Evolutionary conservation across 1,139 yeast species (phyloP).

Genomic region (Saccharomycopsis hybrid): DNA sequence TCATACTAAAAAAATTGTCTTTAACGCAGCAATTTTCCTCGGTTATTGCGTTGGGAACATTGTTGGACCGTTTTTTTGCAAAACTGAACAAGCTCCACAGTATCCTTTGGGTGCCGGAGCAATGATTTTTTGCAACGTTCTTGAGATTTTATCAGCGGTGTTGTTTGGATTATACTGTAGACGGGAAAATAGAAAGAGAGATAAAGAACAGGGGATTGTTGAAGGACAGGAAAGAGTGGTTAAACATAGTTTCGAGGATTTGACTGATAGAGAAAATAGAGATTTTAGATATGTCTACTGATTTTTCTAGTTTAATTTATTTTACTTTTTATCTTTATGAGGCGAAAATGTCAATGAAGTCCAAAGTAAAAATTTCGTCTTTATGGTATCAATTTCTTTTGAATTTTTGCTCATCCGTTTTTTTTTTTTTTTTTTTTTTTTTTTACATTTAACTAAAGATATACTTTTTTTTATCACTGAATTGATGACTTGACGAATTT

Average conservation of each 20-base stretch:
- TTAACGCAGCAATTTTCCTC: conserved; percentile 52
- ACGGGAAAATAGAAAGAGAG: conserved; percentile 39
- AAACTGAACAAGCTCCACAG: conserved; percentile 44
- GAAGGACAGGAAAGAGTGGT: conserved; percentile 33
- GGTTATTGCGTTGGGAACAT: conserved; percentile 66
- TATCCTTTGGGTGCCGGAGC: conserved; percentile 44
- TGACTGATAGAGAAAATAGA: conserved; percentile 63
- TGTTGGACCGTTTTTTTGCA: conserved; percentile 66
- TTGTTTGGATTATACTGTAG: conserved; percentile 33
- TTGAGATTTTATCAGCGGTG: conserved; percentile 32
- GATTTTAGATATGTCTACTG: conserved; percentile 45
- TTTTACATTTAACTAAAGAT: too few relatives aligned
- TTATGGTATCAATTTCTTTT: too few relatives aligned
- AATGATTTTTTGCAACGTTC: conserved; percentile 38
- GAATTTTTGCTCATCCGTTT: too few relatives aligned
- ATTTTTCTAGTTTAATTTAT: background rate
- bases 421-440: too few relatives aligned
- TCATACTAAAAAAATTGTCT: conserved; percentile 57
- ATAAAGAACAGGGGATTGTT: conserved; percentile 28
- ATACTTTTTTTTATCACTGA: too few relatives aligned
- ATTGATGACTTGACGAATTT: too few relatives aligned
- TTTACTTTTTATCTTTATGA: background rate
- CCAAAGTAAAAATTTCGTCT: too few relatives aligned
- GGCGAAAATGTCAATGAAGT: too few relatives aligned
- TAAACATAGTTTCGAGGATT: conserved; percentile 41